phyloP scores from a whole-genome alignment of 495 filamentous ascomycete species.

The Staphylotrichum tortipilum region DNA sequence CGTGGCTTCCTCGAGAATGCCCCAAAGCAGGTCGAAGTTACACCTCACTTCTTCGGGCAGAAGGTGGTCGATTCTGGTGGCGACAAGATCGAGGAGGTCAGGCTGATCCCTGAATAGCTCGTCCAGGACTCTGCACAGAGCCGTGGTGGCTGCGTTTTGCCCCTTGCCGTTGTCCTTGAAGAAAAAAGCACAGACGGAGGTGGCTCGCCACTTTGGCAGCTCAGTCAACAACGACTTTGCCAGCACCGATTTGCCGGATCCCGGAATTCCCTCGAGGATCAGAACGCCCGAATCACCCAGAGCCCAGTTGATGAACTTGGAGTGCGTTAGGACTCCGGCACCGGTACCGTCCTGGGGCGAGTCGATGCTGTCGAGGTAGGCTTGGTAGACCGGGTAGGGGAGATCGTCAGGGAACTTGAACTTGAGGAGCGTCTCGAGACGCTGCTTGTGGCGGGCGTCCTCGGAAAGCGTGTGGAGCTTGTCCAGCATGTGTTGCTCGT shows the following conservation, averaged over 20 bases:
- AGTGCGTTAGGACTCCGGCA: conserved; percentile 9
- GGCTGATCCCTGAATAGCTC: conserved; percentile 9
- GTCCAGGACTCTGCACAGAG: conserved; percentile 13
- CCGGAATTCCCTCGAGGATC: conserved; percentile 13
- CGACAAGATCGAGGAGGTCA: conserved; percentile 8
- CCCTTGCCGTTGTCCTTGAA: conserved; percentile 17
- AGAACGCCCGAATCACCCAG: conserved; percentile 4
- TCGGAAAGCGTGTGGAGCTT: conserved; percentile 17
- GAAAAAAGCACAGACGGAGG: conserved; percentile 13
- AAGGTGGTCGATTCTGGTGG: conserved; percentile 7
- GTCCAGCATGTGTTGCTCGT: conserved; percentile 14
- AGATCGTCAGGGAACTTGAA: conserved; percentile 21
- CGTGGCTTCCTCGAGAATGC: conserved; percentile 6
- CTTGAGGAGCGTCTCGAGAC: conserved; percentile 10
- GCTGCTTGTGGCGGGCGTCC: conserved; percentile 14
- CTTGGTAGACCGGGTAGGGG: conserved; percentile 17
- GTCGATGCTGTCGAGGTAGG: conserved; percentile 18
- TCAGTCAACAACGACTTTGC: conserved; percentile 12
- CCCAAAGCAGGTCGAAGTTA: conserved; percentile 15
- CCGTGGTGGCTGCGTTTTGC: conserved; percentile 13
- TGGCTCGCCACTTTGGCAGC: conserved; percentile 6
- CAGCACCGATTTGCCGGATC: conserved; percentile 16
- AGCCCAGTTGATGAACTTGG: conserved; percentile 11
- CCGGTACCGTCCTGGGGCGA: conserved; percentile 9
- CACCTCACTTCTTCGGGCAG: conserved; percentile 14